Evolutionary conservation across 192 early-diverging fungal genomes (phyloP), one percentile per base, ranked within the genome.

Genomic region (Podila epicladia): DNA sequence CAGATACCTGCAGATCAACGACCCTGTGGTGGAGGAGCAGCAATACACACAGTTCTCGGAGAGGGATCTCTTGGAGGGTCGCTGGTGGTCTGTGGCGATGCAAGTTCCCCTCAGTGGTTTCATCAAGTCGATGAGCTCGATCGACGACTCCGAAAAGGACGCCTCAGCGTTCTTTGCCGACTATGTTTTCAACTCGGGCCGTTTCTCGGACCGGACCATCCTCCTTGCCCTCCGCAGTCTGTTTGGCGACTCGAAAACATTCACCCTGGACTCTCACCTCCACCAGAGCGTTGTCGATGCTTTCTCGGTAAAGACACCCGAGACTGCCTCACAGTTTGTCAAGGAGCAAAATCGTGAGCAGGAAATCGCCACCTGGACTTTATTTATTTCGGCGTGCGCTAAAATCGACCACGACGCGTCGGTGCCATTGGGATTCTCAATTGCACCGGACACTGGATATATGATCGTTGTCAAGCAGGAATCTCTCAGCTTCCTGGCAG

Each of bases 31-130:
- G 8, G 77, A 80, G 15, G 59, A 65, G 33, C 71, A 64, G 15
- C 66, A 80, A 5, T 80, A 55, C 31, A 51, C 64, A 4, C 35
- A 72, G 15, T 37, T 73, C n/a, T 24, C 24, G 12, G 31, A 66
- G 17, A 65, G 77, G 9, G 66, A 72, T 55, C 59, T 80, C 8
- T 45, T 80, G 51, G 55, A 72, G 3, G 71, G 71, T n/a, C 77
- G 77, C 9, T 80, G 77, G 77, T 80, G 77, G 77, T n/a, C 77
- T 5, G 77, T 73, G 15, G 65, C 77, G 1, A 80, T 80, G 77
- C 71, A 80, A 13, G 57, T 65, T 5, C 77, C 77, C 9, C 38
- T 51, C 9, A 72, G 71, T 20, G 77, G 77, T 0, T 73, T 80
- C 32, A 62, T 80, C 19, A 72, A 73, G 57, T 57, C 65, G 9